Evolutionary conservation across 169 alveolate species (phyloP).

Genomic region (Perkinsus olseni): DNA sequence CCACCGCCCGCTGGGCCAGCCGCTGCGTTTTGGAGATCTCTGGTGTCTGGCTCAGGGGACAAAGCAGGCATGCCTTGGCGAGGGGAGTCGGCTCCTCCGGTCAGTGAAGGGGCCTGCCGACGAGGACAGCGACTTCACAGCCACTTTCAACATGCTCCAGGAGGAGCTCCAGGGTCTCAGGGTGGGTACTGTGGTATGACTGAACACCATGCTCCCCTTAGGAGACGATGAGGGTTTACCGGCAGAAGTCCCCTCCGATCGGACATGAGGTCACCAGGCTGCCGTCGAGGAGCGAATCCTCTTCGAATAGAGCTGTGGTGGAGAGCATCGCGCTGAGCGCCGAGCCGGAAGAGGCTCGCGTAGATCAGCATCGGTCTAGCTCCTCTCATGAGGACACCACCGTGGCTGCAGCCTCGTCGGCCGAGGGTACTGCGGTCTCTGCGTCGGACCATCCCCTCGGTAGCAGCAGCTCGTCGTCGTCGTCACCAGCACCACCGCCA

Average conservation of each 20-base stretch:
- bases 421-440: too few relatives aligned
- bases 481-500: neutral
- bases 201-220: neutral
- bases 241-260: neutral
- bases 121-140: neutral
- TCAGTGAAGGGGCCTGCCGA: neutral
- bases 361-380: neutral
- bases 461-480: neutral
- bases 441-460: neutral
- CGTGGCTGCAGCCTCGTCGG: neutral
- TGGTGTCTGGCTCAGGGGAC: too few relatives aligned
- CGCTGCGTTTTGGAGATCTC: too few relatives aligned
- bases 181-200: neutral
- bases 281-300: neutral
- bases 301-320: neutral
- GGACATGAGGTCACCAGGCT: neutral
- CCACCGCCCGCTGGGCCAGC: too few relatives aligned
- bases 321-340: neutral
- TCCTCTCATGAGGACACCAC: neutral
- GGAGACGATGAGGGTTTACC: neutral
- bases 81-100: too few relatives aligned
- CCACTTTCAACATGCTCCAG: neutral
- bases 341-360: too few relatives aligned
- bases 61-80: too few relatives aligned
- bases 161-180: neutral